Evolutionary conservation across 1,284 basidiomycete species (phyloP).

Genomic region (Psilocybe mexicana): DNA sequence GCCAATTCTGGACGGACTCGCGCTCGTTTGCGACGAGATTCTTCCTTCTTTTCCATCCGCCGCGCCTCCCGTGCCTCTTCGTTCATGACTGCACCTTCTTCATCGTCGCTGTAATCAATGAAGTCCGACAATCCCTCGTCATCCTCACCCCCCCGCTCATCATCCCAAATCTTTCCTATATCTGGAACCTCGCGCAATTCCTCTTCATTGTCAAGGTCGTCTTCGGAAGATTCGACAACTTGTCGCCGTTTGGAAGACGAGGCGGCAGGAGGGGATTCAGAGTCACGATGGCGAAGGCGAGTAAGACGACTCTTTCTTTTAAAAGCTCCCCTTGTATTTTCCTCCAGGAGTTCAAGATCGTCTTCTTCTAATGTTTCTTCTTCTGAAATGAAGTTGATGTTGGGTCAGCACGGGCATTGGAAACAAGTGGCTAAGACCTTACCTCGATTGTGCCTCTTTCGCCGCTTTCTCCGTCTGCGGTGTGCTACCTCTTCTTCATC

Average conservation of each 20-base stretch:
- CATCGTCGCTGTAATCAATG: conserved; percentile 91
- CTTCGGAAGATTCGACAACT: conserved; percentile 69
- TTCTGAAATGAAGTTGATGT: conserved; percentile 31
- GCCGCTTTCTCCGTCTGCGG: conserved; percentile 58
- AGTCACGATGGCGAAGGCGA: conserved; percentile 71
- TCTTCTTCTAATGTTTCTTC: conserved; percentile 88
- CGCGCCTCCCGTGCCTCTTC: conserved; percentile 74
- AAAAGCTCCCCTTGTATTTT: conserved; percentile 86
- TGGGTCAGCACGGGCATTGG: conserved; percentile 8
- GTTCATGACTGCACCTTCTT: conserved; percentile 66
- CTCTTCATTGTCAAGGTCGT: conserved; percentile 67
- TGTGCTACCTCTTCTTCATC: conserved; percentile 54
- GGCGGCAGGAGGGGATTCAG: conserved; percentile 62
- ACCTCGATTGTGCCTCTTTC: conserved; percentile 74
- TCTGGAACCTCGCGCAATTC: conserved; percentile 60
- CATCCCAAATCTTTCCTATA: conserved; percentile 85
- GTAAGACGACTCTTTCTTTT: conserved; percentile 56
- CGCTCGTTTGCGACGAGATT: conserved; percentile 42
- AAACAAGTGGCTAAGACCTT: conserved; percentile 27
- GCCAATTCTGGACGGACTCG: conserved; percentile 74
- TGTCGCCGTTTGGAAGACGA: conserved; percentile 59
- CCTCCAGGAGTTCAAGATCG: conserved; percentile 91
- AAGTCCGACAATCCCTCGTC: conserved; percentile 82
- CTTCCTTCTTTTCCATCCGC: conserved; percentile 67
- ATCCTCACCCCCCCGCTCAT: conserved; percentile 69